Base-by-base conservation (phyloP, 164 flowering plant genomes). In the Dillenia turbinata region DNA sequence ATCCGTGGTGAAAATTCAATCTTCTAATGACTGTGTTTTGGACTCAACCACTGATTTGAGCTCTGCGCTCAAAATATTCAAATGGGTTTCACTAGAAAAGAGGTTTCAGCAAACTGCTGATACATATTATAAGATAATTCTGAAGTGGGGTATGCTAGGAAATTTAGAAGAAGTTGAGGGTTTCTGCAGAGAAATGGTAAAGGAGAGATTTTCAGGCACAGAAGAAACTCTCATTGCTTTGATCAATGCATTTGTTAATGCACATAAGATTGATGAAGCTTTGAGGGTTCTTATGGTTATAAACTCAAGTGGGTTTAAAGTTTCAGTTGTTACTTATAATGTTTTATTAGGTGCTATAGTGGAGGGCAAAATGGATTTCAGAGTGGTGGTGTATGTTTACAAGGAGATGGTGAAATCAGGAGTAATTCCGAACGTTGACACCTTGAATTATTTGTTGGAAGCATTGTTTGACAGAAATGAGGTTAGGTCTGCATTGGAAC, bases 321-420 rank as follows among this genome's bases (percentile, higher is more conserved):
- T 77, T 11, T 68, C 83, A 0, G 47, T 82, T 46, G 65, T 43
- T 19, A 13, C 62, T n/a, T 74, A 71, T 61, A 86, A 89, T 74
- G 57, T 40, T 62, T 50, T 86, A 1, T 58, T 86, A 70, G 71
- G 77, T 66, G 81, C 76, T 45, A 57, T 85, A 57, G 78, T 83
- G 65, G 68, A 74, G 52, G 83, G 70, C 54, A 76, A 67, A 75
- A 74, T 73, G 22, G 87, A 78, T 52, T 71, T 85, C 40, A 52
- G 56, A 49, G 78, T 81, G 10, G 73, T 82, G 19, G 52, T 85
- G 52, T 83, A 83, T 68, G 79, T 81, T 56, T 89, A 89, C 52
- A 85, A 89, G 77, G 96, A 86, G 69, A 83, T 89, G 77, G 92
- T 89, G 72, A 89, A 82, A 71, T 74, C 82, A 0, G 85, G 87